A percentile compares a stretch with the other conserved stretches of the same genome.
These are phyloP conservation scores for Colletotrichum tanaceti DNA, from an alignment of 2,329 filamentous ascomycete species.

Conservation along the genomic window DNA sequence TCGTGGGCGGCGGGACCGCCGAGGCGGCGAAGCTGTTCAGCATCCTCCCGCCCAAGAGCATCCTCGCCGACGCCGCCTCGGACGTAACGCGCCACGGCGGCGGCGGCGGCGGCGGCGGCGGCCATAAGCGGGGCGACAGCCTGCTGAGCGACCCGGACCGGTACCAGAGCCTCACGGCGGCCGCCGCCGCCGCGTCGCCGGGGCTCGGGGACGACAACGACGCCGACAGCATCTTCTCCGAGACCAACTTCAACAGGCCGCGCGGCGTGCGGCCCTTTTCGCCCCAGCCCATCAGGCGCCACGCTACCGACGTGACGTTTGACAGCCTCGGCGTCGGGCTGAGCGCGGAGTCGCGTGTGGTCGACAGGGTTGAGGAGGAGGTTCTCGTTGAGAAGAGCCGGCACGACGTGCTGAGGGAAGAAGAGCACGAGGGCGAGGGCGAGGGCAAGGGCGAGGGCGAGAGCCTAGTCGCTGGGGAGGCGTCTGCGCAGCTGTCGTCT, in stretches of 20 bases:
- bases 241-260: constrained; percentile 63
- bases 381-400: constrained; percentile 28
- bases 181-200: constrained; percentile 57
- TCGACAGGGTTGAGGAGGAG: constrained; percentile 27
- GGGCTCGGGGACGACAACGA: constrained; percentile 42
- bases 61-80: constrained; percentile 64
- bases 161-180: constrained; percentile 68
- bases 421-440: constrained; percentile 20
- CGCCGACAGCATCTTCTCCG: constrained; percentile 63
- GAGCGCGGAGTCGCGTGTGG: constrained; percentile 38
- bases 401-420: constrained; percentile 26
- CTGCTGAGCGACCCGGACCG: constrained; percentile 63
- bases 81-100: constrained; percentile 50
- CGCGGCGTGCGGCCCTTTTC: constrained; percentile 70
- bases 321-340: constrained; percentile 50
- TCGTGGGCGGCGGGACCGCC: constrained; percentile 49
- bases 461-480: no score
- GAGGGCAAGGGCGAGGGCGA: no score
- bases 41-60: constrained; percentile 72
- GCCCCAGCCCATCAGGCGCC: constrained; percentile 62
- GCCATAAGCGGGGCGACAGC: constrained; percentile 65
- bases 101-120: no score
- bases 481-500: no score
- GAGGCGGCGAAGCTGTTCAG: constrained; percentile 67
- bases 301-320: constrained; percentile 55